Conservation (phyloP, 1,284 basidiomycete genomes). For the Vanrija humicola region DNA sequence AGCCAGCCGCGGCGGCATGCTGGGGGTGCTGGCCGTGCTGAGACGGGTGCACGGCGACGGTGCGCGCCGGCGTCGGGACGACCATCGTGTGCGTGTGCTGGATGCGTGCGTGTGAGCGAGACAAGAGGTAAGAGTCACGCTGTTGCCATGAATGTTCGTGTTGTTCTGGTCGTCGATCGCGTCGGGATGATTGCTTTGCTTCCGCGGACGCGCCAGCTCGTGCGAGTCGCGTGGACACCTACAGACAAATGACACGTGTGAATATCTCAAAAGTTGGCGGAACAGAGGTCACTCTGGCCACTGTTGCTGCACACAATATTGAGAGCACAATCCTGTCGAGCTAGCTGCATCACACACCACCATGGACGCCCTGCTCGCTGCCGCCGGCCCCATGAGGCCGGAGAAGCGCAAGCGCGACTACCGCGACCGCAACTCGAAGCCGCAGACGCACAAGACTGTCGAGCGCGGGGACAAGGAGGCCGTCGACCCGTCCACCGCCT, state of each 20-base stretch:
- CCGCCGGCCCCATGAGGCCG: constrained; percentile 60
- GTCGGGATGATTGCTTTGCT: constrained; percentile 7
- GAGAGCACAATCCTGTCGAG: too few relatives aligned
- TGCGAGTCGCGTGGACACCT: background rate
- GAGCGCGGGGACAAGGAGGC: constrained; percentile 37
- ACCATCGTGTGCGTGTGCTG: constrained; percentile 9
- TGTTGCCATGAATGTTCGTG: background rate
- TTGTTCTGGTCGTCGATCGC: background rate
- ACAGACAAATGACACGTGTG: constrained; percentile 7
- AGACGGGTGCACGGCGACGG: constrained; percentile 6
- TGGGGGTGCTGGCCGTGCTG: constrained; percentile 1
- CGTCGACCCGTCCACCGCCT: constrained; percentile 59
- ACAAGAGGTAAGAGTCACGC: background rate
- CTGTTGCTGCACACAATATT: background rate
- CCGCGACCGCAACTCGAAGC: constrained; percentile 4
- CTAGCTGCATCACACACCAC: constrained; percentile 4
- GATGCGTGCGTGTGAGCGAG: background rate
- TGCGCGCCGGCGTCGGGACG: constrained; percentile 13
- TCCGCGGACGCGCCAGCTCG: constrained; percentile 1
- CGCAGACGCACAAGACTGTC: constrained; percentile 38
- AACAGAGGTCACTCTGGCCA: background rate
- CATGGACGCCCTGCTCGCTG: constrained; percentile 69
- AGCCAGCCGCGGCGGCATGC: background rate
- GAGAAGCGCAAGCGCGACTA: constrained; percentile 17
- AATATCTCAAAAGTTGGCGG: constrained; percentile 14